phyloP scores from a whole-genome alignment of 805 yeast genomes.

The Saccharomycopsis babjevae region DNA sequence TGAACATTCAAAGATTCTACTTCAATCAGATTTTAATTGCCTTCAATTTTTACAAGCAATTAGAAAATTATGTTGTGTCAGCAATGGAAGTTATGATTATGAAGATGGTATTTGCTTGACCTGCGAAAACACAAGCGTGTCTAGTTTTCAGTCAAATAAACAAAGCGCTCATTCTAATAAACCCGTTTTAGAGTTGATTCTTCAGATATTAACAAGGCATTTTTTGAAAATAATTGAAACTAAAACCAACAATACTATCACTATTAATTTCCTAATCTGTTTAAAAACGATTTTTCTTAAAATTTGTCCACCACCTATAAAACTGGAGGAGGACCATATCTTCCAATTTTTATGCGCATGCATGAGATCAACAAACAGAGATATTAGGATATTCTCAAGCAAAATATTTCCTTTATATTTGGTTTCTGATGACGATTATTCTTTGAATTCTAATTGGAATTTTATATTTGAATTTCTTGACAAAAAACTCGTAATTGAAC shows the following conservation, averaged over 20 bases:
- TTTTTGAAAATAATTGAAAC: conserved; percentile 22
- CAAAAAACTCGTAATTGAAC: conserved; percentile 8
- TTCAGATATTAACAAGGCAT: conserved; percentile 18
- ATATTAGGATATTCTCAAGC: conserved; percentile 42
- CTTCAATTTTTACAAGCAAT: conserved; percentile 27
- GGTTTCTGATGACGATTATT: conserved; percentile 29
- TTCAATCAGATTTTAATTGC: conserved; percentile 22
- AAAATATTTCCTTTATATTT: conserved; percentile 45
- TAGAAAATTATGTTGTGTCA: conserved; percentile 32
- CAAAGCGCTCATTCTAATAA: neutral
- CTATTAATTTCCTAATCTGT: conserved; percentile 36
- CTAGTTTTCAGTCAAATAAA: neutral
- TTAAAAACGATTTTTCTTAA: conserved; percentile 42
- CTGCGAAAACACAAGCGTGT: conserved; percentile 14
- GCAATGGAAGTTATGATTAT: conserved; percentile 24
- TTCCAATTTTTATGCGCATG: conserved; percentile 35
- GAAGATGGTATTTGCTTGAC: conserved; percentile 11
- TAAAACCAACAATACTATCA: conserved; percentile 23
- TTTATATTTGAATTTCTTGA: conserved; percentile 13
- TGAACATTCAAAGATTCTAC: conserved; percentile 16
- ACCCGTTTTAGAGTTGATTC: neutral
- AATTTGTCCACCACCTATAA: conserved; percentile 37
- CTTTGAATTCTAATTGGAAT: conserved; percentile 22
- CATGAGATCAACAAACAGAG: conserved; percentile 38
- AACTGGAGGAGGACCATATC: conserved; percentile 18